These are phyloP conservation scores for Powellomyces hirtus DNA, from an alignment of 192 early-diverging fungal species.

Conservation along the genomic window DNA sequence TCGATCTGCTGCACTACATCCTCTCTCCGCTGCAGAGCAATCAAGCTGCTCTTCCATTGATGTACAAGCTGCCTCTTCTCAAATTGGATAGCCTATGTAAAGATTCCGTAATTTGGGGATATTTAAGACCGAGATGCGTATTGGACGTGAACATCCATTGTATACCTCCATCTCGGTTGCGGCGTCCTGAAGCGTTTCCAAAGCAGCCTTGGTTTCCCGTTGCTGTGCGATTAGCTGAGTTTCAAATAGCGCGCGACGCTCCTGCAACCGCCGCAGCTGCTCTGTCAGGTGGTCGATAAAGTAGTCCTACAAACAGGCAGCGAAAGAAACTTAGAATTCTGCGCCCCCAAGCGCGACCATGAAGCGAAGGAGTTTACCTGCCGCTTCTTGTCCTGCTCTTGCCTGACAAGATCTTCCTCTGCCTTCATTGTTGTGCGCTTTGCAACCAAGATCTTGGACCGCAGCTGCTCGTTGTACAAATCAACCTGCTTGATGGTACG, in stretches of 20 bases:
- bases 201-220: slow-evolving; percentile 53
- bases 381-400: slow-evolving; percentile 61
- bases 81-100: slow-evolving; percentile 62
- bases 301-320: slow-evolving; percentile 41
- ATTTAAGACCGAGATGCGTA: no score
- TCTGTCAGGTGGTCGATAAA: slow-evolving; percentile 59
- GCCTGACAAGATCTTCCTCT: slow-evolving; percentile 58
- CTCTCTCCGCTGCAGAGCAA: slow-evolving; percentile 53
- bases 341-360: no score
- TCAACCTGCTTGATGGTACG: slow-evolving; percentile 60
- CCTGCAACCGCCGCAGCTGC: slow-evolving; percentile 53
- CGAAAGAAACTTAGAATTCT: no score
- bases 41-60: slow-evolving; percentile 61
- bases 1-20: slow-evolving; percentile 50
- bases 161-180: slow-evolving; percentile 62
- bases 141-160: no score
- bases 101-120: no score
- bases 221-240: slow-evolving; percentile 56
- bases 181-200: slow-evolving; percentile 59
- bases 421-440: slow-evolving; percentile 62
- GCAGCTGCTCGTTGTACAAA: slow-evolving; percentile 59
- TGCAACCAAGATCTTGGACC: slow-evolving; percentile 52
- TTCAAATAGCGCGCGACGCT: slow-evolving; percentile 52
- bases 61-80: slow-evolving; percentile 61
- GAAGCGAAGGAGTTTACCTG: no score